A percentile compares a stretch with the other conserved stretches of the same genome.
These are phyloP conservation scores for Raphanus raphanistrum DNA, from an alignment of 345 rosid genomes.

Conservation along the genomic window DNA sequence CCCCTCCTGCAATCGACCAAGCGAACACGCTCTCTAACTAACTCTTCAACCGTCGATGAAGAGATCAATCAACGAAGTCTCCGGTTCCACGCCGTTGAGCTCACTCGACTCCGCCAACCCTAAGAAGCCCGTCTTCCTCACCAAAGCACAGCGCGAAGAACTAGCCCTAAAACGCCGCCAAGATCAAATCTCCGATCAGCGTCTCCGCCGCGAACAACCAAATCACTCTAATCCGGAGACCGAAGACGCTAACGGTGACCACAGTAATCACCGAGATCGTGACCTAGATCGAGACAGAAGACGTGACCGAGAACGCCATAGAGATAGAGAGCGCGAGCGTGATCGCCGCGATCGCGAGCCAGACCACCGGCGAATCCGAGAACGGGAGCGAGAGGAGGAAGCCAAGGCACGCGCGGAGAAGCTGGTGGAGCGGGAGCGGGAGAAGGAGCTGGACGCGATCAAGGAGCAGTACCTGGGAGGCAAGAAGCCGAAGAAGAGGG, in stretches of 20 bases:
- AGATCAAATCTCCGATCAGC: conserved; percentile 51
- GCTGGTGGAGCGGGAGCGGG: conserved; percentile 71
- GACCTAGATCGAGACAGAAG: conserved; percentile 40
- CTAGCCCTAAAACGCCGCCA: conserved; percentile 87
- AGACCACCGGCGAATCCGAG: conserved; percentile 46
- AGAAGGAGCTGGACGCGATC: conserved; percentile 77
- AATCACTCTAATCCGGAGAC: conserved; percentile 31
- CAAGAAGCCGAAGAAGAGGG: conserved; percentile 92
- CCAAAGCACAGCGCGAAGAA: conserved; percentile 62
- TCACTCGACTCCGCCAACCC: conserved; percentile 23
- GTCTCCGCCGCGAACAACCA: conserved; percentile 43
- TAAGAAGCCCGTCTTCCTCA: conserved; percentile 57
- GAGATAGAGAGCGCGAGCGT: conserved; percentile 21
- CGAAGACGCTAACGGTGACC: conserved; percentile 22
- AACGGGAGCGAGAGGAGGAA: conserved; percentile 69
- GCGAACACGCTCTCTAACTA: conserved; percentile 17
- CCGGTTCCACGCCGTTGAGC: conserved; percentile 25
- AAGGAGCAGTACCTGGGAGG: conserved; percentile 91
- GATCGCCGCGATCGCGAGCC: conserved; percentile 52
- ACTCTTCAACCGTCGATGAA: conserved; percentile 37
- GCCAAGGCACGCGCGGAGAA: conserved; percentile 61
- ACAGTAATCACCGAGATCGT: conserved; percentile 33
- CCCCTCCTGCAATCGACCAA: conserved; percentile 65
- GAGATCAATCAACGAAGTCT: conserved; percentile 39
- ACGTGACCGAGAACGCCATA: conserved; percentile 45